phyloP scores from a whole-genome alignment of 305 asterid species.

The Solanum hybrid region DNA sequence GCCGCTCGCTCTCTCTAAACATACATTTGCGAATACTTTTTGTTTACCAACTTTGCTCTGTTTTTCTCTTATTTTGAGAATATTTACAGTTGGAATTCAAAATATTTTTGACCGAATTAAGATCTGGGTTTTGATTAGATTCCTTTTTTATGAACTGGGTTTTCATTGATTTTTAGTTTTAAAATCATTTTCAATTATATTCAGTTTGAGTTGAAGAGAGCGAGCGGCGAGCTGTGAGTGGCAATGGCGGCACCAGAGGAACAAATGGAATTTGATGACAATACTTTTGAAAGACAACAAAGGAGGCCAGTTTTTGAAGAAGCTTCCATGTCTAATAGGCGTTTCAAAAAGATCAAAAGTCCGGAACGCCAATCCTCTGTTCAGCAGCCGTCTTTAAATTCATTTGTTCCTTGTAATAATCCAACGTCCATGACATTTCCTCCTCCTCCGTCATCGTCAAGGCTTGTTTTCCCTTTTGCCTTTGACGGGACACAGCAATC shows the following conservation, averaged over 20 bases:
- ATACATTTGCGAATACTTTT: not conserved
- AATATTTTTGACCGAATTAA: not conserved
- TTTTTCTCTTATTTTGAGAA: not conserved
- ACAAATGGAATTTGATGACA: slow-evolving; percentile 19
- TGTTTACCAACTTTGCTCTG: not conserved
- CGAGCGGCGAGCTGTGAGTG: slow-evolving; percentile 39
- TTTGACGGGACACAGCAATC: not conserved
- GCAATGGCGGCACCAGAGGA: slow-evolving; percentile 35
- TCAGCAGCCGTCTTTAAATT: not conserved
- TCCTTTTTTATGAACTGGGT: not conserved
- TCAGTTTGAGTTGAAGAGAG: slow-evolving; percentile 20
- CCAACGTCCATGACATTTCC: not conserved
- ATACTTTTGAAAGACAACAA: slow-evolving; percentile 18
- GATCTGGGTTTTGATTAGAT: slow-evolving; percentile 12
- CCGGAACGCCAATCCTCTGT: slow-evolving; percentile 38
- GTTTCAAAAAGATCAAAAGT: slow-evolving; percentile 53
- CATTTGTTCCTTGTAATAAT: not conserved
- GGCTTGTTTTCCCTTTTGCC: not conserved
- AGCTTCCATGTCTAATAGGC: slow-evolving; percentile 51
- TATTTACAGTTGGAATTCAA: not conserved
- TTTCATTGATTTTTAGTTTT: not conserved
- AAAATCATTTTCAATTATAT: slow-evolving; percentile 7
- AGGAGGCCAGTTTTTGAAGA: slow-evolving; percentile 54
- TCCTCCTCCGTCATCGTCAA: not conserved
- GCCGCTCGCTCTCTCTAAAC: not conserved